Conservation (phyloP, 306 rosid species). For the Potentilla sterilis region DNA sequence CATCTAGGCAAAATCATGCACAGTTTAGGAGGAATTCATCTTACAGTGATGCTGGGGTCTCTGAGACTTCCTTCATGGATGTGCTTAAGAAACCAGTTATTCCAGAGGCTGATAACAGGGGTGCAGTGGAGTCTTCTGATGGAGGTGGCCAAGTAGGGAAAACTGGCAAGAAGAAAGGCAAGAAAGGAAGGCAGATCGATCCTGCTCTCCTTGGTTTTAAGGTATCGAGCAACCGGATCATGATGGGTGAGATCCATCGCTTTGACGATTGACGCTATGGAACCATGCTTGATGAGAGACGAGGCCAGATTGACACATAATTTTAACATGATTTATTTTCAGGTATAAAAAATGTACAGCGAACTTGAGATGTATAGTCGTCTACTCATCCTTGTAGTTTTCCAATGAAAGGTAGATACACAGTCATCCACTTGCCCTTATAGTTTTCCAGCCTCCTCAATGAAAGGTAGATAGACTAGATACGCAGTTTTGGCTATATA, state of each 20-base stretch:
- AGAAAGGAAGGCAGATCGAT: constrained; percentile 74
- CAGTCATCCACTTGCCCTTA: no score
- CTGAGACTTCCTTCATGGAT: constrained; percentile 70
- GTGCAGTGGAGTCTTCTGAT: constrained; percentile 40
- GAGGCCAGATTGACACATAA: constrained; percentile 38
- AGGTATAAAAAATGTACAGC: constrained; percentile 7
- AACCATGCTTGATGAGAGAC: constrained; percentile 69
- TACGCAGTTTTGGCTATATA: neutral
- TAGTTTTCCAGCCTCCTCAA: neutral
- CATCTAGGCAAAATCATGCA: constrained; percentile 47
- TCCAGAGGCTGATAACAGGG: constrained; percentile 45
- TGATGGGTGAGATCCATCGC: constrained; percentile 81
- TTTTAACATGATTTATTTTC: neutral
- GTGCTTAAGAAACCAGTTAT: constrained; percentile 59
- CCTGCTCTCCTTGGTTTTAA: constrained; percentile 75
- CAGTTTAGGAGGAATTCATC: constrained; percentile 52
- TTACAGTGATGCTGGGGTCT: constrained; percentile 48
- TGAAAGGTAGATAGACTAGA: neutral
- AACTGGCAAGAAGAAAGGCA: constrained; percentile 67
- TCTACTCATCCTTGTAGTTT: no score
- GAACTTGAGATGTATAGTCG: neutral
- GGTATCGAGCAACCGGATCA: constrained; percentile 69
- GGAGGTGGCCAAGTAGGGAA: constrained; percentile 46
- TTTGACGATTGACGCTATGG: constrained; percentile 55
- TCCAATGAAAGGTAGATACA: neutral